A percentile compares a stretch with the other conserved stretches of the same genome.
These are phyloP conservation scores for Yarrowia osloensis DNA, from an alignment of 805 yeast species.

Conservation along the genomic window DNA sequence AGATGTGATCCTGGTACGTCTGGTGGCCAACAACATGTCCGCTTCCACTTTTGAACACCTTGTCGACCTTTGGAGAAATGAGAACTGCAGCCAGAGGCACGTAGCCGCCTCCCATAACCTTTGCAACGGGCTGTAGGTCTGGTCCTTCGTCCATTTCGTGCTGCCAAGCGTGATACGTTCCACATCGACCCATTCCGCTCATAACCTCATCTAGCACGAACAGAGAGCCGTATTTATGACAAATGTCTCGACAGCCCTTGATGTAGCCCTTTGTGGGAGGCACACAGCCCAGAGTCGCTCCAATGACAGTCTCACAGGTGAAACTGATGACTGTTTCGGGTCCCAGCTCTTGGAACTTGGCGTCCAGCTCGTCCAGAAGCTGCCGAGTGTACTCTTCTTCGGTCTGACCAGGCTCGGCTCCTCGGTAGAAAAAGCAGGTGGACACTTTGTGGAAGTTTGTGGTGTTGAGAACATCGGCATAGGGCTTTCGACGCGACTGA, in stretches of 20 bases:
- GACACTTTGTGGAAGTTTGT: conserved; percentile 18
- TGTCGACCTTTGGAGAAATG: conserved; percentile 17
- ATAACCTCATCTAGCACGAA: conserved; percentile 58
- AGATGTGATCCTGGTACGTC: conserved; percentile 26
- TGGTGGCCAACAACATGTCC: not conserved
- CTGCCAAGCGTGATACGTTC: conserved; percentile 50
- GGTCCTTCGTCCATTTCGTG: conserved; percentile 49
- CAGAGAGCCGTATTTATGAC: conserved; percentile 55
- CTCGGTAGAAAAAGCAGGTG: conserved; percentile 37
- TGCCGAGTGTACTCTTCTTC: conserved; percentile 47
- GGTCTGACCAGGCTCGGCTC: conserved; percentile 44
- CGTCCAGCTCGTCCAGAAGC: conserved; percentile 48
- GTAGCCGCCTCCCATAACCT: conserved; percentile 45
- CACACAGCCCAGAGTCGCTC: conserved; percentile 51
- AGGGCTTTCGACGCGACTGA: not conserved
- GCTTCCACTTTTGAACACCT: conserved; percentile 5
- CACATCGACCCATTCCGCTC: conserved; percentile 59
- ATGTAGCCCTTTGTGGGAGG: conserved; percentile 52
- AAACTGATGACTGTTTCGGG: conserved; percentile 50
- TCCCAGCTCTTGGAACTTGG: conserved; percentile 47
- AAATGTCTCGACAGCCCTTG: conserved; percentile 50
- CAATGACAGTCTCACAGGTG: conserved; percentile 51
- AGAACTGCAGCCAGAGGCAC: conserved; percentile 46
- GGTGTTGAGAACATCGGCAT: not conserved
- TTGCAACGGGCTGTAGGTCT: conserved; percentile 47